Evolutionary conservation across 2,329 filamentous ascomycete species (phyloP).

Genomic region (Xylariaceae sp.): DNA sequence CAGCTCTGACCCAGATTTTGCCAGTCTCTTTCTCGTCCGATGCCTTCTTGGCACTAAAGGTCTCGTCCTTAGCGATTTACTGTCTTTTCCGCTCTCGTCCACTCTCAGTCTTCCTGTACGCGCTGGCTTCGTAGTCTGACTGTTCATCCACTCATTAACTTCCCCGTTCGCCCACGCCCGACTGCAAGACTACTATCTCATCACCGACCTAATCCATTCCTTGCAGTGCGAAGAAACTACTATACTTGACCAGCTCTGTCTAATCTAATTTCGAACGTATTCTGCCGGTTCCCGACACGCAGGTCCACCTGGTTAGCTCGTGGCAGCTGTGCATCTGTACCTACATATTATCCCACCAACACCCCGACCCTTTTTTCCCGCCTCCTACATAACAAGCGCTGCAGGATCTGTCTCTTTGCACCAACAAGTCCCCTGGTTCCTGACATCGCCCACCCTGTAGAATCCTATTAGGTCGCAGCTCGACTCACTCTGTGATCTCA

Average conservation of each 20-base stretch:
- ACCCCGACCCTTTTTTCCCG: conserved; percentile 24
- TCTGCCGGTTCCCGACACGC: conserved; percentile 19
- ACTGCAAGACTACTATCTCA: conserved; percentile 24
- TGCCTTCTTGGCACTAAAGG: conserved; percentile 30
- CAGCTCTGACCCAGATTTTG: conserved; percentile 29
- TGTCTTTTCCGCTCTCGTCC: conserved; percentile 33
- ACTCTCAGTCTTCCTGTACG: conserved; percentile 33
- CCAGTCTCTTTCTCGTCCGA: conserved; percentile 31
- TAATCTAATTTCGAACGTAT: conserved; percentile 8
- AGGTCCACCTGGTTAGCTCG: conserved; percentile 24
- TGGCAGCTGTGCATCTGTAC: conserved; percentile 32
- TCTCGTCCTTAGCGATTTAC: conserved; percentile 24
- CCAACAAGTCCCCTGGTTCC: conserved; percentile 17
- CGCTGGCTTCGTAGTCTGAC: conserved; percentile 33
- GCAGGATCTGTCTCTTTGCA: conserved; percentile 22
- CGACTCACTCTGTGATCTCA: conserved; percentile 8
- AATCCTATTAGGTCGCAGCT: conserved; percentile 4
- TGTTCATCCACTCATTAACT: conserved; percentile 31
- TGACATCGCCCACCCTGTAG: conserved; percentile 4
- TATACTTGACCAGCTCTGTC: conserved; percentile 3
- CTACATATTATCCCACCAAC: conserved; percentile 34
- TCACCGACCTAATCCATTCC: conserved; percentile 29
- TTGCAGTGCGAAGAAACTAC: conserved; percentile 24
- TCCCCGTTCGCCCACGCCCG: conserved; percentile 6
- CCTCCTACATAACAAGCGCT: conserved; percentile 20